These are phyloP conservation scores for Bipolaris oryzae DNA, from an alignment of 2,329 filamentous ascomycete species.

Conservation along the genomic window DNA sequence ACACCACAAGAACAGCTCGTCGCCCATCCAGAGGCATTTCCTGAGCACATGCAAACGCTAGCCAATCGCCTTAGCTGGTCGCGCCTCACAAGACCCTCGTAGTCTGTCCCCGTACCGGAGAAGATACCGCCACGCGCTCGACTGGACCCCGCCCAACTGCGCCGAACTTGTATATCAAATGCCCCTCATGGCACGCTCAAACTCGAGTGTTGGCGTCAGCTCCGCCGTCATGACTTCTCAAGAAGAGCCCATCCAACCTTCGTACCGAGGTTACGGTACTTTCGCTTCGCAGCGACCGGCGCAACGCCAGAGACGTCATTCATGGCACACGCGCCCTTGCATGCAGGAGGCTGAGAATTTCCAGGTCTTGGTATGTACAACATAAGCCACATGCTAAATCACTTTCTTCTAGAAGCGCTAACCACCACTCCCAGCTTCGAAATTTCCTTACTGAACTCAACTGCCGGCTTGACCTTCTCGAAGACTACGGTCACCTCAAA, in stretches of 20 bases:
- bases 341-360: constrained; percentile 56
- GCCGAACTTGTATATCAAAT: constrained; percentile 26
- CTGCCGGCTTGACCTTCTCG: constrained; percentile 82
- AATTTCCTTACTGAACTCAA: constrained; percentile 85
- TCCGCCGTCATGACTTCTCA: constrained; percentile 46
- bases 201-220: constrained; percentile 31
- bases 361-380: constrained; percentile 48
- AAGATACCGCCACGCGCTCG: constrained; percentile 28
- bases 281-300: constrained; percentile 25
- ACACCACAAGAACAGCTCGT: constrained; percentile 17
- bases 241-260: constrained; percentile 51
- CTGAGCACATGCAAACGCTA: constrained; percentile 30
- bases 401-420: constrained; percentile 14
- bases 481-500: constrained; percentile 82
- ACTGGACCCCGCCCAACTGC: constrained; percentile 23
- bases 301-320: constrained; percentile 53
- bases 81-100: constrained; percentile 19
- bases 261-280: constrained; percentile 46
- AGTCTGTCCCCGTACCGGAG: constrained; percentile 12
- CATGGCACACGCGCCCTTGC: constrained; percentile 55
- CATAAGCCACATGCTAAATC: background rate
- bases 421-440: constrained; percentile 63
- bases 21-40: constrained; percentile 25
- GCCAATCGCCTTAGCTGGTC: constrained; percentile 23
- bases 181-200: constrained; percentile 33